Base-by-base conservation (phyloP, 495 filamentous ascomycete genomes). In the Neurospora cerealis region DNA sequence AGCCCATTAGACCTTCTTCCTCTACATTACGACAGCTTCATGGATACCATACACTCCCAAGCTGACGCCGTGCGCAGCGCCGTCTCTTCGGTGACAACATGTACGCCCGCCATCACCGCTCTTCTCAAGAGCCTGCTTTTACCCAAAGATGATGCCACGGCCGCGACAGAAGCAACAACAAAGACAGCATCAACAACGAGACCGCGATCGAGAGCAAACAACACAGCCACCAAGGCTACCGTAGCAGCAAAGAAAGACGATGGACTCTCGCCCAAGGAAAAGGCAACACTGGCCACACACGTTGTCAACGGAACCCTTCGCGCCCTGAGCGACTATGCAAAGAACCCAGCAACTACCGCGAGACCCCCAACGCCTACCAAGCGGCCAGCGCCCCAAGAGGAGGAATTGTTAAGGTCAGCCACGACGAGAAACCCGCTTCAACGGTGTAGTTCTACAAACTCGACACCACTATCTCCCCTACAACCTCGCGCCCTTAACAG, bases 221-320 rank as follows among this genome's bases (percentile, higher is more conserved):
- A 72, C 74, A 78, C 76, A 10, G 40, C 70, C 46, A 21, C 74
- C 19, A 69, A 74, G 9, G 37, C 62, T 28, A 36, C 78, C 24
- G 73, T 72, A 28, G 66, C 75, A 8, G 73, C 75, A 39, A 62
- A 77, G 11, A 74, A 76, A 44, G 81, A 75, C 36, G 77, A 80
- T 39, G 81, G 79, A 66, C 80, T 92, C 66, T 85, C 87, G 9
- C 73, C 83, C 21, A 89, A 89, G 74, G 90, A 94, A 75, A 90
- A 86, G 79, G 87, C 89, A 1, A 85, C 90, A 48, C 85, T 97
- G 54, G 93, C 93, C 5, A 95, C 94, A 3, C 91, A 95, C 69
- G 87, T 95, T 24, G 90, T 96, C 74, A 97, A 96, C 83, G 85
- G 83, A 38, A 89, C 90, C 17, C 82, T 96, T 28, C 96, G 93